phyloP scores from a whole-genome alignment of 1,284 basidiomycete genomes.

The Naganishia sp. region DNA sequence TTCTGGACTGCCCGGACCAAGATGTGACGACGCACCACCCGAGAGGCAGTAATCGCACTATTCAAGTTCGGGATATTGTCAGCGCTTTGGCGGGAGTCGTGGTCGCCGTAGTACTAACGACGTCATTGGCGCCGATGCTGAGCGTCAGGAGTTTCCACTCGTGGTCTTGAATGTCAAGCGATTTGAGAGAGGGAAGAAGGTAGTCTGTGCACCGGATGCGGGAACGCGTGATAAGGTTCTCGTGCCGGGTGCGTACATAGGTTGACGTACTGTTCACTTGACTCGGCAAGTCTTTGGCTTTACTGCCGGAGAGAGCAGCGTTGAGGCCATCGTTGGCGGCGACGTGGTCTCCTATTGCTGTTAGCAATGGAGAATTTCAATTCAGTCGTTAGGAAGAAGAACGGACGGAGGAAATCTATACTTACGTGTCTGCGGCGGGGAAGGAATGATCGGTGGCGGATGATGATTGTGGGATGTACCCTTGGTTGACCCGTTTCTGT shows the following conservation, averaged over 20 bases:
- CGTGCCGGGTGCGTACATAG: not conserved
- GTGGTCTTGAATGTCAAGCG: conserved; percentile 36
- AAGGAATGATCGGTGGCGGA: conserved; percentile 18
- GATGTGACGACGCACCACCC: conserved; percentile 39
- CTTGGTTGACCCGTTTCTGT: conserved; percentile 15
- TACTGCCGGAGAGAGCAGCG: conserved; percentile 45
- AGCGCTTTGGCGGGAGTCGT: conserved; percentile 12
- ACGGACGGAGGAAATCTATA: not conserved
- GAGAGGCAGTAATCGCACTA: conserved; percentile 52
- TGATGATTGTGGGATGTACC: conserved; percentile 21
- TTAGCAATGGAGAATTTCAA: not conserved
- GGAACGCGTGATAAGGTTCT: not conserved
- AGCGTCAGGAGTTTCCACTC: conserved; percentile 53
- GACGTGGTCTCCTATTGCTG: conserved; percentile 29
- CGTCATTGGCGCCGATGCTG: conserved; percentile 53
- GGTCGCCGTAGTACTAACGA: conserved; percentile 38
- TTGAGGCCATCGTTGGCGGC: conserved; percentile 45
- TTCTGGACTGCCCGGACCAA: conserved; percentile 42
- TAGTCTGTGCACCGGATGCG: conserved; percentile 39
- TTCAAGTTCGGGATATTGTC: conserved; percentile 2
- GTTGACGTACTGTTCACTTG: conserved; percentile 44
- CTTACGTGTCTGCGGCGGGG: conserved; percentile 22
- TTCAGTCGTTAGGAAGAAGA: not conserved
- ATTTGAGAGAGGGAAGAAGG: conserved; percentile 44
- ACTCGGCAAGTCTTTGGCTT: conserved; percentile 36